Conservation (phyloP, 495 filamentous ascomycete genomes). For the Neurospora sp. region DNA sequence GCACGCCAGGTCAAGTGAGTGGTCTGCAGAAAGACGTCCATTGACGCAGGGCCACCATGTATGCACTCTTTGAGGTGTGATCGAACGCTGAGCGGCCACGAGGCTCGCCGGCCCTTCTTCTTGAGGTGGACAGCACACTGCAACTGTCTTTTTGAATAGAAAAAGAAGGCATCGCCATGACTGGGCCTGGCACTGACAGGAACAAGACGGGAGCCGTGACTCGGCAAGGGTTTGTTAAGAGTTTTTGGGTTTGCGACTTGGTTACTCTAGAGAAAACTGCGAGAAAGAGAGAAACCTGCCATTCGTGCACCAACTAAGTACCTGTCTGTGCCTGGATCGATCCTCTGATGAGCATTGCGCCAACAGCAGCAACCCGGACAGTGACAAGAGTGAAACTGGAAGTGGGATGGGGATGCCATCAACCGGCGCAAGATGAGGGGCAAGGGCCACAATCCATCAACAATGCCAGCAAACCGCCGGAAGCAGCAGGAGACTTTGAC, state of each 20-base stretch:
- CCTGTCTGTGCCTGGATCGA: neutral
- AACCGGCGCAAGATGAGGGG: neutral
- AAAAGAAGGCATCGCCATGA: neutral
- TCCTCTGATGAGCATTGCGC: neutral
- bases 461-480: neutral
- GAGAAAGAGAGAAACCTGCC: neutral
- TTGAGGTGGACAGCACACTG: neutral
- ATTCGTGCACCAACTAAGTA: neutral
- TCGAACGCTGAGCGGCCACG: neutral
- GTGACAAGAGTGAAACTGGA: neutral
- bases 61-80: constrained; percentile 13
- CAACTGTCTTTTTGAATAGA: neutral
- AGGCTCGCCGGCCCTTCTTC: neutral
- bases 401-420: neutral
- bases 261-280: neutral
- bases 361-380: neutral
- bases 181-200: neutral
- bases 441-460: neutral
- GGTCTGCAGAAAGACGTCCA: neutral
- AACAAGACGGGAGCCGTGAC: neutral
- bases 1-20: constrained; percentile 22
- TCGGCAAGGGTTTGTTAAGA: neutral
- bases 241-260: neutral
- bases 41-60: constrained; percentile 2
- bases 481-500: neutral